Base-by-base conservation (phyloP, 768 basidiomycete genomes). In the Trametes elegans region DNA sequence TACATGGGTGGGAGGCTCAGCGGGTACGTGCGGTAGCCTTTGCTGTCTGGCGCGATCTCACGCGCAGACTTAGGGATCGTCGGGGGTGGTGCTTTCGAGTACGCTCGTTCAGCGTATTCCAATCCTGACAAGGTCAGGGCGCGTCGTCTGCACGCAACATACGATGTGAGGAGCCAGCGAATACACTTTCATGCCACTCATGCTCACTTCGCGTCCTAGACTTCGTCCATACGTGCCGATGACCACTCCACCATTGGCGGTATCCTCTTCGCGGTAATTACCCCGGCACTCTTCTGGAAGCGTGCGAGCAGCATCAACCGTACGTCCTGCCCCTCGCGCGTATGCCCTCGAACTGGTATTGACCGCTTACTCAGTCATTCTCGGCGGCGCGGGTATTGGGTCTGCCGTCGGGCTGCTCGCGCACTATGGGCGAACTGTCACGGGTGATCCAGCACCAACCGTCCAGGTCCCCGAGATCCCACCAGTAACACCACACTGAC, bases 231-330 rank as follows among this genome's bases (percentile, higher is more conserved):
- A 48, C 75, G 88, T 59, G 76, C 78, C 42, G 83, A 90, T 50
- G 90, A 92, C 66, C 84, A 89, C 64, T 78, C 87, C 19, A 89
- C 82, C 2, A 87, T 92, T 41, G 90, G 90, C 23, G 77, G 77
- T 18, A 63, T 91, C 42, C 69, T 93, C 19, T 79, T 76, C 53
- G 80, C 79, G 14, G 78, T 87, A 13, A 66, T 91, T 3, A 79
- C 78, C 4, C 85, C 90, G 3, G 85, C 88, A 3, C 48, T 90
- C 26, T 74, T 91, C 45, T 92, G 88, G 87, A 90, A 80, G 44
- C 77, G 79, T 49, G 87, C 86, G 28, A 74, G 70, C 29, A 66
- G 76, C 14, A 70, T 84, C n/a, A 82, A 90, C 61, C 63, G 89
- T 90, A 63, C 49, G 78, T 53, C n/a, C 32, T 13, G 34, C 19